Evolutionary conservation across 352 stramenopile species (phyloP), one percentile per base, ranked within the genome.

Genomic region (Pythium aquatile): DNA sequence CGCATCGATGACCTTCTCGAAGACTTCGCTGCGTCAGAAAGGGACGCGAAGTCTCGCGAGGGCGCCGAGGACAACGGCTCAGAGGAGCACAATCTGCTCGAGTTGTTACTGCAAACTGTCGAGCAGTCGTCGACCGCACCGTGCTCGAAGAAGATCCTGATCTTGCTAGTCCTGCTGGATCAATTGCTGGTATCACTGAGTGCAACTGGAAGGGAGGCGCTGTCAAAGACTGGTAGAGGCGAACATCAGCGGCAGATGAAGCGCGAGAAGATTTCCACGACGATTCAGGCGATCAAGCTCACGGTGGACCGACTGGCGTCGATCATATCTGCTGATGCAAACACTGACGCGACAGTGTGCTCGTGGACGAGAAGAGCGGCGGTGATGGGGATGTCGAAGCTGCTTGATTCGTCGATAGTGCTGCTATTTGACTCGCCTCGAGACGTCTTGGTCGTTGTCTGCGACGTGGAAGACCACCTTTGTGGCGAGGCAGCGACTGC

Each of bases 381-480:
- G 0, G 39, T 58, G 10, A 29, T 56, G 7, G 61, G 61, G 2
- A 26, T 63, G 11, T 62, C 57, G 11, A 29, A 47, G 57, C 35
- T 70, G 5, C 51, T 91, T 20, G 66, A 88, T 30, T 77, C 78
- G 29, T 76, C 67, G 20, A 77, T 80, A 29, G 61, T 91, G 47
- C 65, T 91, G 5, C 70, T 86, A 6, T 88, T 88, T 46, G 77
- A 89, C 48, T 75, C 69, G 28, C 82, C 82, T 1, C 73, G 67
- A 11, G 68, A 78, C n/a, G 58, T 87, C 1, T 61, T 91, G 10
- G 61, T 63, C 28, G 72, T 73, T n/a, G 51, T 87, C 30, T 68
- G 73, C 44, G 57, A 65, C 11, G 44, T 70, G 30, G 35, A 58
- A 28, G 54, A 63, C 1, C 42, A 62, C 10, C 37, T 62, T 9